phyloP scores from a whole-genome alignment of 2,329 filamentous ascomycete genomes.

The Stagonosporopsis chrysanthemi region DNA sequence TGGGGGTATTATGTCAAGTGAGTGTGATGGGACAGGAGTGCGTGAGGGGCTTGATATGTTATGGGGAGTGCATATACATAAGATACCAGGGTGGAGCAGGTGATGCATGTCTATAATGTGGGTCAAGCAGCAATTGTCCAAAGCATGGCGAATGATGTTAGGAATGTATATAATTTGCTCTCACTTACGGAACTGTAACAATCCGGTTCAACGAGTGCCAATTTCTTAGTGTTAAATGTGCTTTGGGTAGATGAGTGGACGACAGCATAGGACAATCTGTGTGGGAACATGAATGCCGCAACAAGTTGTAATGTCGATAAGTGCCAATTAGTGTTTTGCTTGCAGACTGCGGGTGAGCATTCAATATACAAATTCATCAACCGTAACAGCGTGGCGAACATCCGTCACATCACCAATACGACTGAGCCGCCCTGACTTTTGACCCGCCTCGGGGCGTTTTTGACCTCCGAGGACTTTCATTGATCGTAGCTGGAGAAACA shows the following conservation, averaged over 20 bases:
- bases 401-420: slow-evolving; percentile 14
- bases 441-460: slow-evolving; percentile 48
- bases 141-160: not conserved
- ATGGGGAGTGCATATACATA: not conserved
- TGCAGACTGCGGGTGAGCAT: not conserved
- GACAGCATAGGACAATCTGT: no score
- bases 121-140: not conserved
- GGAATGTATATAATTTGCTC: not conserved
- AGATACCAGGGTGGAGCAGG: not conserved
- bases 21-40: not conserved
- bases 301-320: not conserved
- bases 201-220: not conserved
- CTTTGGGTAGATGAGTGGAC: no score
- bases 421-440: slow-evolving; percentile 37
- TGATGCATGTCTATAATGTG: not conserved
- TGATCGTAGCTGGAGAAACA: slow-evolving; percentile 52
- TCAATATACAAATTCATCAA: not conserved
- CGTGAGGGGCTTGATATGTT: not conserved
- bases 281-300: not conserved
- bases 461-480: slow-evolving; percentile 50
- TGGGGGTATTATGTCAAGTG: slow-evolving; percentile 70
- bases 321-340: not conserved
- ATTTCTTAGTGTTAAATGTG: not conserved
- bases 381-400: not conserved
- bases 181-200: not conserved